These are phyloP conservation scores for Cinnamomum chago DNA, from an alignment of 164 flowering plant species.

Conservation along the genomic window DNA sequence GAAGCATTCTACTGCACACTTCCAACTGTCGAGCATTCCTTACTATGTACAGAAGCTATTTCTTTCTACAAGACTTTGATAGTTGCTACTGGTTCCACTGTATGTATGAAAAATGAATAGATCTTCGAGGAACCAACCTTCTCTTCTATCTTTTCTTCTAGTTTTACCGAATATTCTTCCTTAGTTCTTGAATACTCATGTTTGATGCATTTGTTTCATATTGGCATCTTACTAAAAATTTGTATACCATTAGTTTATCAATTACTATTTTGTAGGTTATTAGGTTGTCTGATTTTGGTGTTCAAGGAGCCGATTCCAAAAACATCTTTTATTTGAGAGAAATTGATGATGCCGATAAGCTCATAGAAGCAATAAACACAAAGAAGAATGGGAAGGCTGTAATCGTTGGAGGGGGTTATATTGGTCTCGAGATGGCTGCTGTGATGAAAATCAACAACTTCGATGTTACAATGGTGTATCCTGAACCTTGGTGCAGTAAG, in stretches of 20 bases:
- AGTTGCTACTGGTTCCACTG: conserved; percentile 31
- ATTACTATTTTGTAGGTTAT: conserved; percentile 51
- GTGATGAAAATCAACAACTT: conserved; percentile 65
- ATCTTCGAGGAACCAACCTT: not conserved
- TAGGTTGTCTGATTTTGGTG: conserved; percentile 80
- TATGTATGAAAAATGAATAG: conserved; percentile 21
- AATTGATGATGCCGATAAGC: conserved; percentile 87
- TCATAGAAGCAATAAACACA: conserved; percentile 68
- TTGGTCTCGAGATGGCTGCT: conserved; percentile 95
- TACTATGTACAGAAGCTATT: not conserved
- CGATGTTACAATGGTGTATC: conserved; percentile 91
- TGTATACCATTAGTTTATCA: not conserved
- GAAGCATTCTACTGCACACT: not conserved
- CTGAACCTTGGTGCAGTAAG: conserved; percentile 99
- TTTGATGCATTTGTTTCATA: not conserved
- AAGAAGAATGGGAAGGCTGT: conserved; percentile 86
- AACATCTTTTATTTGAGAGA: conserved; percentile 94
- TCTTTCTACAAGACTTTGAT: not conserved
- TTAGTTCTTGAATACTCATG: not conserved
- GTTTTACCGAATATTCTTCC: not conserved
- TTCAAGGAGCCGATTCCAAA: conserved; percentile 88
- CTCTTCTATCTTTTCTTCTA: not conserved
- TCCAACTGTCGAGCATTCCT: not conserved
- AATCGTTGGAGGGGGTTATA: conserved; percentile 96
- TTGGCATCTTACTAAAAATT: not conserved